Base-by-base conservation (phyloP, 441 rosid species). In the Pelargonium cotyledonis region DNA sequence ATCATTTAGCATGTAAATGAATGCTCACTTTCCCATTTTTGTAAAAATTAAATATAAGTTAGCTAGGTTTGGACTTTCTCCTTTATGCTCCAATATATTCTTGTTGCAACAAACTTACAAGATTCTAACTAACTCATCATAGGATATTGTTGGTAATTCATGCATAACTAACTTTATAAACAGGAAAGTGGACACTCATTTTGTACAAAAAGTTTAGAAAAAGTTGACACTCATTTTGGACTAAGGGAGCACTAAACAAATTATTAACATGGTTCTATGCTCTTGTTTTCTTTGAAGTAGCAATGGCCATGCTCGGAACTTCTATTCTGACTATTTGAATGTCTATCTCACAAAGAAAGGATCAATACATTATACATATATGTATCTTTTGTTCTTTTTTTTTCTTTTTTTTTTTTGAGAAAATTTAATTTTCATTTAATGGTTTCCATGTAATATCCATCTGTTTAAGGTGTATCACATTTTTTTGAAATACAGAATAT, bases 401-500 rank as follows among this genome's bases (percentile, higher is more conserved):
- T 49, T 16, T 49, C 55, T 49, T 47, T 5, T 7, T 8, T 14
- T n/a, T n/a, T n/a, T n/a, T 26, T 31, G 38, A 31, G 38, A 31
- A 31, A 31, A 31, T 31, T 46, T 1, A 46, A 46, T 15, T 15
- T 53, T n/a, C 58, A 15, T 53, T 10, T 19, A 15, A 19, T 60
- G 29, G 35, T 26, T 23, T 3, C 6, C 64, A 60, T 19, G 15
- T 19, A 53, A 8, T 53, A n/a, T 19, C 21, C 60, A 53, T 53
- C 21, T 53, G 60, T 15, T 53, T 53, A 53, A 53, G 15, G 58
- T 53, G 21, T 12, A 14, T 14, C 6, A 18, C 7, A 53, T 31
- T 53, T 53, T 51, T 53, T 53, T n/a, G 16, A 46, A 65, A 65
- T 80, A 85, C 72, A 94, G 99, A 76, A 81, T 91, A 78, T 80